Evolutionary conservation across 2,329 filamentous ascomycete genomes (phyloP), one percentile per base, ranked within the genome.

Genomic region (Verticillium nubilum): DNA sequence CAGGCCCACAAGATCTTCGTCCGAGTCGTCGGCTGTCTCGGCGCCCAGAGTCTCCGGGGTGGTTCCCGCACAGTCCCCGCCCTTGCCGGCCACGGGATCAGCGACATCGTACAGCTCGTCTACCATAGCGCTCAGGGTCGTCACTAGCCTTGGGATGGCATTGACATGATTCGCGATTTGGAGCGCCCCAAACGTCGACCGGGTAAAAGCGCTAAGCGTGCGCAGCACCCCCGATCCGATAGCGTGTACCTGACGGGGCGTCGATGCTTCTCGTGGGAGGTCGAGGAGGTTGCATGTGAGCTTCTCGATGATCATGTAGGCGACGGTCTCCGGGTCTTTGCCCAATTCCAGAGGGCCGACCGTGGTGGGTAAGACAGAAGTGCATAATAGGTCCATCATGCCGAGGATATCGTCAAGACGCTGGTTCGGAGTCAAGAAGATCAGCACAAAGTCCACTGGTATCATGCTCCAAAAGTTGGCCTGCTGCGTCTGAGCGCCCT

Each of bases 81-180:
- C 12, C 13, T 35, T 35, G 35, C 26, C 37, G 23, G 15, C 47
- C 50, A 31, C 50, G 7, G 56, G 28, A 12, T 53, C 52, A 29
- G 62, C 35, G 42, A 64, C 17, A 61, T 89, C 82, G 68, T 92
- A 90, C 23, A 97, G 75, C 64, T 89, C 86, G 63, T 92, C 89
- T 60, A 95, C 87, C 57, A 93, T 85, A 52, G 73, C 75, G 56
- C 76, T 78, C 15, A 85, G 70, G 4, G 89, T 85, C 27, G 86
- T 84, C 27, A 96, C 87, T 0, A 97, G 76, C 3, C 91, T 85
- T 1, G 90, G 91, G 17, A 96, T 84, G 13, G 86, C 86, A 47
- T 82, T 84, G 3, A 83, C 81, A 70, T 95, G 89, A 5, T 77
- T 75, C 0, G 88, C 89, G 9, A 97, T 80, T 53, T 89, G 83